phyloP scores from a whole-genome alignment of 352 stramenopile species.

The Phytophthora sansomeana region DNA sequence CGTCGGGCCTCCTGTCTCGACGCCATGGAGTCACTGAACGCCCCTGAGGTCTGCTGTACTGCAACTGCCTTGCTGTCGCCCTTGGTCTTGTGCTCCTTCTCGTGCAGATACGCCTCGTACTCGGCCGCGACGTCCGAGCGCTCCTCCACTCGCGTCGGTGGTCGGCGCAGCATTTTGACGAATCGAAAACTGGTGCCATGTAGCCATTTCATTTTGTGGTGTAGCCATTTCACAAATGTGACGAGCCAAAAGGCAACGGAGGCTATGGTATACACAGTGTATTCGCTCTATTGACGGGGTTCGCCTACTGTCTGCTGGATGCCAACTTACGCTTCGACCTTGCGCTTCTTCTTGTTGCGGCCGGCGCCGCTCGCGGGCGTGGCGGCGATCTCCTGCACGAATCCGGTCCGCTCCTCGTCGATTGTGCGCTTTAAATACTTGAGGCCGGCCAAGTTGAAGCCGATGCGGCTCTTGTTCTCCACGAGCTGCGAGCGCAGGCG shows the following conservation, averaged over 20 bases:
- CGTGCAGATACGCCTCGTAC: conserved; percentile 70
- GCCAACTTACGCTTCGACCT: conserved; percentile 14
- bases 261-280: conserved; percentile 1
- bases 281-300: conserved; percentile 2
- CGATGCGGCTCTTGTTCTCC: conserved; percentile 85
- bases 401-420: conserved; percentile 79
- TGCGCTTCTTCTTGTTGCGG: conserved; percentile 72
- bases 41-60: conserved; percentile 6
- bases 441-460: conserved; percentile 88
- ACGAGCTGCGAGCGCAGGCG: conserved; percentile 79
- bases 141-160: conserved; percentile 72
- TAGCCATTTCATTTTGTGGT: conserved; percentile 14
- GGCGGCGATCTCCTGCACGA: conserved; percentile 77
- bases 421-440: conserved; percentile 91
- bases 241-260: not conserved
- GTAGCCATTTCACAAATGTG: conserved; percentile 6
- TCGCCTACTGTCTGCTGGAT: not conserved
- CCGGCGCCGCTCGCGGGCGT: conserved; percentile 19
- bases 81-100: conserved; percentile 50
- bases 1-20: conserved; percentile 31
- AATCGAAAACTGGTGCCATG: not conserved
- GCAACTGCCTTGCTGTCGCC: conserved; percentile 4
- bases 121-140: conserved; percentile 73
- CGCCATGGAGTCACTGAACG: conserved; percentile 18
- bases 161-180: conserved; percentile 31